Percentiles rank a stretch among this genome's conserved stretches.
Evolutionary conservation across 192 early-diverging fungal genomes (phyloP).

Genomic region (Haplosporangium gracile): DNA sequence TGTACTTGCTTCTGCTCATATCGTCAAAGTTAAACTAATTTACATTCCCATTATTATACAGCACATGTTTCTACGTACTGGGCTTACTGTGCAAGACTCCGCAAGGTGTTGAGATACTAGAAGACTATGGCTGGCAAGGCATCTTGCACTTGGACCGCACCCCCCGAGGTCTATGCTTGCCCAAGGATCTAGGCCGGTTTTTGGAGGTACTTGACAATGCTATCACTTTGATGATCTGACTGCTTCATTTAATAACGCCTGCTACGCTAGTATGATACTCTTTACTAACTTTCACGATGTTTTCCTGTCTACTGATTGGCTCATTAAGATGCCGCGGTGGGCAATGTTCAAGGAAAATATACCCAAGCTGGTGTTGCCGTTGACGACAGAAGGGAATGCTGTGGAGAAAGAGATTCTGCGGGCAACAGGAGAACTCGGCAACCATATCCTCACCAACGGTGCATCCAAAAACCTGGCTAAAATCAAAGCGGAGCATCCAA

Average conservation of each 20-base stretch:
- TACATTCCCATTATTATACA: conserved; percentile 31
- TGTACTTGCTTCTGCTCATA: neutral
- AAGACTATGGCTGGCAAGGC: conserved; percentile 82
- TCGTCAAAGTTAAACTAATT: neutral
- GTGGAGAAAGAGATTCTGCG: conserved; percentile 76
- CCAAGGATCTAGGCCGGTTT: conserved; percentile 69
- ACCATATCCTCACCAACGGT: conserved; percentile 85
- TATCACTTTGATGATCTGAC: neutral
- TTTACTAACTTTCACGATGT: neutral
- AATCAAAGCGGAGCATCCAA: conserved; percentile 71
- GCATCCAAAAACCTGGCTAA: conserved; percentile 78
- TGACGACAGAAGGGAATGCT: conserved; percentile 35
- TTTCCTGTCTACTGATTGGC: conserved; percentile 12
- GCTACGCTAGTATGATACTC: too few relatives aligned
- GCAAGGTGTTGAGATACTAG: conserved; percentile 77
- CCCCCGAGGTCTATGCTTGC: conserved; percentile 75
- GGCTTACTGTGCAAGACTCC: conserved; percentile 78
- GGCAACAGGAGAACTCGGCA: conserved; percentile 82
- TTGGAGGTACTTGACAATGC: conserved; percentile 63
- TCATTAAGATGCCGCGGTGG: conserved; percentile 70
- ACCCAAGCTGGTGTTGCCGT: conserved; percentile 55
- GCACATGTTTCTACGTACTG: conserved; percentile 82
- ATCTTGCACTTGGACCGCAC: conserved; percentile 64
- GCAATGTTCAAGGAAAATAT: conserved; percentile 42
- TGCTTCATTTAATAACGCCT: too few relatives aligned